Conservation (phyloP, 2,329 filamentous ascomycete species). For the Ophiostoma angusticollis region DNA sequence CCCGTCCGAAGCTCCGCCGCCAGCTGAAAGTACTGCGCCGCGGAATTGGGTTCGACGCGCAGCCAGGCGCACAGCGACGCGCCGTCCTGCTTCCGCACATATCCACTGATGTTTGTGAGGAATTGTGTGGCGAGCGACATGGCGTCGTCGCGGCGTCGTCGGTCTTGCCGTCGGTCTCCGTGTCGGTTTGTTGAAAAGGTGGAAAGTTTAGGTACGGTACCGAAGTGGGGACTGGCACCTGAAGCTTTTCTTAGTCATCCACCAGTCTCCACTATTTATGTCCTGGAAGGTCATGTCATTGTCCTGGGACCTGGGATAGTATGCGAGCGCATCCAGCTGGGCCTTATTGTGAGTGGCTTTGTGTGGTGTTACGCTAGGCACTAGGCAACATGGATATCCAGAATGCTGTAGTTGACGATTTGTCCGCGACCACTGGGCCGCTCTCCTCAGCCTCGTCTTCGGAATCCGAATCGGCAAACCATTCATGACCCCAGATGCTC, state of each 20-base stretch:
- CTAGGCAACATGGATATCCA: not conserved
- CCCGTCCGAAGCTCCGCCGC: slow-evolving; percentile 50
- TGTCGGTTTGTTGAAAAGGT: not conserved
- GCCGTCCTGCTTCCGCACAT: slow-evolving; percentile 34
- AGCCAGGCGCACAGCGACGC: slow-evolving; percentile 55
- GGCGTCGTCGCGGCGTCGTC: too few relatives aligned
- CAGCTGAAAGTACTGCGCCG: slow-evolving; percentile 54
- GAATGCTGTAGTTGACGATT: not conserved
- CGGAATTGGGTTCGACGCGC: slow-evolving; percentile 59
- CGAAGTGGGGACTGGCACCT: too few relatives aligned
- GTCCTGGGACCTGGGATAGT: too few relatives aligned
- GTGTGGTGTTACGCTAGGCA: not conserved
- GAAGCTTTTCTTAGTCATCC: too few relatives aligned
- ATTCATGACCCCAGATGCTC: slow-evolving; percentile 16
- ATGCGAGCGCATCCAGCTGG: too few relatives aligned
- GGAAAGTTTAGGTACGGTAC: too few relatives aligned
- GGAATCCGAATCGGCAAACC: slow-evolving; percentile 15
- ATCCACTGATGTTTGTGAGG: slow-evolving; percentile 13
- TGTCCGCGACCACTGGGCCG: not conserved
- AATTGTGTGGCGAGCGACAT: slow-evolving; percentile 16
- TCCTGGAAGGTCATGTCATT: too few relatives aligned
- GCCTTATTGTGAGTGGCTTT: not conserved
- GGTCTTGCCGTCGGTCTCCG: too few relatives aligned
- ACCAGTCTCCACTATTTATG: too few relatives aligned
- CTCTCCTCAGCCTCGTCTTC: slow-evolving; percentile 15